Base-by-base conservation (phyloP, 2,329 filamentous ascomycete genomes). In the Drechslerella stenobrocha region DNA sequence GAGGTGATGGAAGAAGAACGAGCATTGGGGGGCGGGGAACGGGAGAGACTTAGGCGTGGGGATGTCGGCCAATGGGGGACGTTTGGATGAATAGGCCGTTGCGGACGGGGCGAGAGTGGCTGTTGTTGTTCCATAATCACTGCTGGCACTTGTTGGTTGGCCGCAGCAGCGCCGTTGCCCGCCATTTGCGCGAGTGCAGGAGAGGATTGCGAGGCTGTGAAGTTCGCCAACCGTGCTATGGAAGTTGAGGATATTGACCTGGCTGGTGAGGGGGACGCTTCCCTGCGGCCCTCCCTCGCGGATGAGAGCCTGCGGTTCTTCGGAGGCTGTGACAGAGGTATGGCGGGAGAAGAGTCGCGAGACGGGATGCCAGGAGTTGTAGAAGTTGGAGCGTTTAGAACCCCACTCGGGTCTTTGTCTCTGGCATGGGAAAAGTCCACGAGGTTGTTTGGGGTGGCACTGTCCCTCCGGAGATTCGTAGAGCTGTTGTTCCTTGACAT, bases 21-120 rank as follows among this genome's bases (percentile, higher is more conserved):
- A 37, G 63, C 64, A 34, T 66, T 71, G 11, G 70, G 64, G 60
- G 71, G 71, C 61, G 71, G 71, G 37, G 72, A 72, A 35, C 70
- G 70, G 47, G 72, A 70, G 53, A 72, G 47, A 53, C 58, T 64
- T 55, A 72, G 69, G 56, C 72, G 71, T 55, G 71, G 67, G 48
- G 71, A 71, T 22, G 57, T 69, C 59, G 72, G 70, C 71, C 71
- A 72, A 69, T 73, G 71, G 40, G 71, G 61, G 50, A 70, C 48
- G 66, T 71, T 73, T 69, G 71, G 46, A 37, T 60, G 57, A 32
- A 67, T 67, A 37, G 63, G 69, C 24, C 69, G 56, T 13, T 69
- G 56, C 18, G 63, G 57, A 37, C 63, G 51, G 47, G 69, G 69
- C 28, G 63, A 69, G 56, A 69, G 56, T 30, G 64, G 64, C 44